Evolutionary conservation across 2,329 filamentous ascomycete genomes (phyloP).

Genomic region (Diaporthe sp.): DNA sequence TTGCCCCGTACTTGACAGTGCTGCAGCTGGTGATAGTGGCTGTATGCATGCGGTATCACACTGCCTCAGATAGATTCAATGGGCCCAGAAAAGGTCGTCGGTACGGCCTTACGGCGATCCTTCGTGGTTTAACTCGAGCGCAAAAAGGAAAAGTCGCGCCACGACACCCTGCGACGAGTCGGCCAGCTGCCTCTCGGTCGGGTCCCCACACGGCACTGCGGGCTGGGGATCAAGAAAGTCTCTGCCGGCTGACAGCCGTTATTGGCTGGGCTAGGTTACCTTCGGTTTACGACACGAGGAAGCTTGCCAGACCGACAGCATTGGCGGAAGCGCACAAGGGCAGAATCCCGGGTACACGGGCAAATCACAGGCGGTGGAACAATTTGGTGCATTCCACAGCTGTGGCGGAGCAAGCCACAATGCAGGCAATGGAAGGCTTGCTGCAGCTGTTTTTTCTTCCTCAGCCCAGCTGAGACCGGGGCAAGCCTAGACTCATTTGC

Average conservation of each 20-base stretch:
- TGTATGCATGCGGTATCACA: constrained; percentile 6
- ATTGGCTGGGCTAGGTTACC: constrained; percentile 7
- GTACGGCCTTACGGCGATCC: background rate
- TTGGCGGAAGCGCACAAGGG: constrained; percentile 12
- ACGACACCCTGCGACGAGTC: constrained; percentile 5
- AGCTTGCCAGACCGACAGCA: background rate
- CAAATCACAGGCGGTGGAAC: constrained; percentile 12
- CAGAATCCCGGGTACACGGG: constrained; percentile 12
- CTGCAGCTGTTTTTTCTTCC: background rate
- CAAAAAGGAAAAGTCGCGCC: constrained; percentile 27
- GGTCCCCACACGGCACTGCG: constrained; percentile 6
- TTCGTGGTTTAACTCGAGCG: background rate
- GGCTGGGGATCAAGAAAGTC: constrained; percentile 5
- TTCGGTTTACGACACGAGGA: constrained; percentile 8
- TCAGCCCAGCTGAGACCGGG: background rate
- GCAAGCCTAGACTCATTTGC: no score
- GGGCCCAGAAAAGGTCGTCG: background rate
- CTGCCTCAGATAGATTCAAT: background rate
- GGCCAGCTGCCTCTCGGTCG: constrained; percentile 21
- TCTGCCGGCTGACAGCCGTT: background rate
- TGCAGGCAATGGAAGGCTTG: background rate
- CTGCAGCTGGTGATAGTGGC: constrained; percentile 9
- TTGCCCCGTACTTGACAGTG: constrained; percentile 3
- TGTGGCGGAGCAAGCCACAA: constrained; percentile 21
- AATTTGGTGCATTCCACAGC: background rate